phyloP scores from a whole-genome alignment of 176 grass and related monocot species.

The Microstegium vimineum region DNA sequence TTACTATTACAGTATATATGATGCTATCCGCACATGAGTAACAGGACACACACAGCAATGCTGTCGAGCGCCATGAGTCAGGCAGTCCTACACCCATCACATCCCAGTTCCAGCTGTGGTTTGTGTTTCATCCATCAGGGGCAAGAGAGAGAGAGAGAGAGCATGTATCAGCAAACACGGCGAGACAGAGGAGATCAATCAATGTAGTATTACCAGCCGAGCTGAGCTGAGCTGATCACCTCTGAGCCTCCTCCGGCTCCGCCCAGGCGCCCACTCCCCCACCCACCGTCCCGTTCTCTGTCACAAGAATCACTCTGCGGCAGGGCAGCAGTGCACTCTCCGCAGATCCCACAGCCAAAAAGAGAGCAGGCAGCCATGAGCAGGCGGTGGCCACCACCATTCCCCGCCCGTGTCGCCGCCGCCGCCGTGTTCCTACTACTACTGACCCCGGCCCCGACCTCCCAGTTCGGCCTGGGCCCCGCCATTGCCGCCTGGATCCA shows the following conservation, averaged over 20 bases:
- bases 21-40: neutral
- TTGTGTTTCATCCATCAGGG: neutral
- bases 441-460: conserved; percentile 8
- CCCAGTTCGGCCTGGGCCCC: conserved; percentile 40
- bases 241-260: too few species aligned
- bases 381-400: conserved; percentile 4
- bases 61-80: too few species aligned
- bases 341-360: neutral
- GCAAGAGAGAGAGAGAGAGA: too few species aligned
- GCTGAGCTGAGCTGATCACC: neutral
- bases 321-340: neutral
- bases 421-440: conserved; percentile 26
- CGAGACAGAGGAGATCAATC: neutral
- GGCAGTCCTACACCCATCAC: too few species aligned
- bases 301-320: neutral
- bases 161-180: neutral
- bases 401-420: conserved; percentile 6
- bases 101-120: conserved; percentile 25
- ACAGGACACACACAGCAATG: neutral
- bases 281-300: neutral
- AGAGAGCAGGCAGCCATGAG: neutral
- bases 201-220: conserved; percentile 14
- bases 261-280: too few species aligned
- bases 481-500: conserved; percentile 63
- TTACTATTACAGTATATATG: too few species aligned